Evolutionary conservation across 306 rosid genomes (phyloP).

Genomic region (Alnus rubra): DNA sequence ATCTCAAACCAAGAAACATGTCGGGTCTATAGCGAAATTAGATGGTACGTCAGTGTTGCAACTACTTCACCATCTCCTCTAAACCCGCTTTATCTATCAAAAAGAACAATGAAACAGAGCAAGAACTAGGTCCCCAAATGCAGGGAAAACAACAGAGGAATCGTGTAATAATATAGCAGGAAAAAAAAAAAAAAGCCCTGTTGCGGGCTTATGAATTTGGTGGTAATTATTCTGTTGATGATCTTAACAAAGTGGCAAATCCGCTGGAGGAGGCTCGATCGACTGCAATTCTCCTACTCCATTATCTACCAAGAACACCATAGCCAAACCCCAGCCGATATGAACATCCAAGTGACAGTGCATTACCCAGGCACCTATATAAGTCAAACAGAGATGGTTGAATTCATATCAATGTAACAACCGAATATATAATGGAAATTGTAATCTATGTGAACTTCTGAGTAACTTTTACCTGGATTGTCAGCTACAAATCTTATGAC

Average conservation of each 20-base stretch:
- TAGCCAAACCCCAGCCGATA: conserved; percentile 91
- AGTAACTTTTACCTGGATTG: conserved; percentile 67
- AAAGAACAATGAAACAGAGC: conserved; percentile 27
- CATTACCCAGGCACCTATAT: conserved; percentile 85
- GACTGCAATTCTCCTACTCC: conserved; percentile 73
- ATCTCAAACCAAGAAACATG: conserved; percentile 26
- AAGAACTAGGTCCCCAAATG: conserved; percentile 47
- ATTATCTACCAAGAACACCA: conserved; percentile 76
- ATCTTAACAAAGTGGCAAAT: conserved; percentile 69
- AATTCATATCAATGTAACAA: background rate
- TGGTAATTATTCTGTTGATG: background rate
- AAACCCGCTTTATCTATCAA: conserved; percentile 39
- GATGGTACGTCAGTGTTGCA: conserved; percentile 24
- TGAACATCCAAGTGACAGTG: conserved; percentile 98
- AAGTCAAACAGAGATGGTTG: conserved; percentile 3
- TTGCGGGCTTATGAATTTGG: conserved; percentile 16
- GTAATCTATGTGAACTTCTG: background rate
- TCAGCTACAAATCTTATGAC: conserved; percentile 92
- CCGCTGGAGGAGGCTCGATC: conserved; percentile 69
- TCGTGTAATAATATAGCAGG: conserved; percentile 12
- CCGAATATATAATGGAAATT: background rate
- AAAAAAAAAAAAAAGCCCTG: conserved; percentile 36
- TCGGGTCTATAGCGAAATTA: conserved; percentile 19
- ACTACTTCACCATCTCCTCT: conserved; percentile 15
- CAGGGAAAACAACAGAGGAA: conserved; percentile 42